phyloP scores from a whole-genome alignment of 768 basidiomycete genomes.

The Lentinula boryana region DNA sequence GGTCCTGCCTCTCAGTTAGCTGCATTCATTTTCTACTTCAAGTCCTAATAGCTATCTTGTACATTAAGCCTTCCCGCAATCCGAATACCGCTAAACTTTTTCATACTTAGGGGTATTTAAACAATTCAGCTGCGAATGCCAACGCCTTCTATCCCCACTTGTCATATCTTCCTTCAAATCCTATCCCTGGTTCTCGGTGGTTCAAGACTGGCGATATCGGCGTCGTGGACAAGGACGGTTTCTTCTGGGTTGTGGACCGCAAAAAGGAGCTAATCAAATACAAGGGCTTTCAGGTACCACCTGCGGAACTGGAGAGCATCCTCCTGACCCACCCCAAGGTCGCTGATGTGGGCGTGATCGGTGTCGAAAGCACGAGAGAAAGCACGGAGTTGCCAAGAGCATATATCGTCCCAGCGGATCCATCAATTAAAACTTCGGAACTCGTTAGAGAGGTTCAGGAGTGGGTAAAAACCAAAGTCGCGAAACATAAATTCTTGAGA shows the following conservation, averaged over 20 bases:
- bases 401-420: conserved; percentile 51
- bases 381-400: conserved; percentile 81
- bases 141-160: conserved; percentile 58
- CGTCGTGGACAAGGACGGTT: conserved; percentile 62
- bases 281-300: conserved; percentile 60
- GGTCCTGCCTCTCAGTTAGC: not conserved
- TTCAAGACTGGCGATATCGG: conserved; percentile 89
- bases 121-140: conserved; percentile 64
- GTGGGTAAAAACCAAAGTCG: conserved; percentile 67
- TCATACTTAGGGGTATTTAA: conserved; percentile 54
- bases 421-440: conserved; percentile 29
- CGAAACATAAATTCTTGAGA: conserved; percentile 69
- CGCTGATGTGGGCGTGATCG: conserved; percentile 78
- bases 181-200: conserved; percentile 40
- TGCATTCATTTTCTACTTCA: not conserved
- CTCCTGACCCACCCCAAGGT: conserved; percentile 71
- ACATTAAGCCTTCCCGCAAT: no score
- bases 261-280: conserved; percentile 76
- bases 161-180: not conserved
- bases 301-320: conserved; percentile 79
- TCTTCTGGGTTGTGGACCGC: conserved; percentile 69
- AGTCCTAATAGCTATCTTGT: no score
- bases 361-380: conserved; percentile 57
- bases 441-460: conserved; percentile 46
- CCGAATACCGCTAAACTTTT: not conserved